These are phyloP conservation scores for Sporothrix brunneoviolacea DNA, from an alignment of 2,329 filamentous ascomycete species.

Conservation along the genomic window DNA sequence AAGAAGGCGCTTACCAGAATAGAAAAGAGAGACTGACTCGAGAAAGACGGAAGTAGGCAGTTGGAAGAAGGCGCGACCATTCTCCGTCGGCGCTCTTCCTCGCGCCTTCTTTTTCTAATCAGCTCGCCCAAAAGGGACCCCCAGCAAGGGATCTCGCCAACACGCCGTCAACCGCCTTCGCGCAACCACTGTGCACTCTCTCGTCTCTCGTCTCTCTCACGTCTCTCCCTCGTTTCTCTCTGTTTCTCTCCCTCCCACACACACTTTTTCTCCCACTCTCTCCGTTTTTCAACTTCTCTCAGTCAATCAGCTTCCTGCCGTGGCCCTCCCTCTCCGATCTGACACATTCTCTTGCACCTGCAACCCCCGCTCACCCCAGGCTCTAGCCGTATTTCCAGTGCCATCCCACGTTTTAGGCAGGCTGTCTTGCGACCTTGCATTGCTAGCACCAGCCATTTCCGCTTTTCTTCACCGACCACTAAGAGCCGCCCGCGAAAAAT, in stretches of 20 bases:
- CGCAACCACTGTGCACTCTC: too few relatives aligned
- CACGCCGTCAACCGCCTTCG: too few relatives aligned
- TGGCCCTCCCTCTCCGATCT: neutral
- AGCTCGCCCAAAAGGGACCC: neutral
- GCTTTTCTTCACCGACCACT: slow-evolving; percentile 13
- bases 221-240: neutral
- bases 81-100: too few relatives aligned
- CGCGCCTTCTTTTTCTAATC: too few relatives aligned
- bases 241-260: neutral
- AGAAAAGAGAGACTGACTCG: neutral
- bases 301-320: neutral
- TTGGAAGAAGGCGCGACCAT: slow-evolving; percentile 7
- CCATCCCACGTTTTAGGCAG: slow-evolving; percentile 6
- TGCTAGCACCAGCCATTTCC: slow-evolving; percentile 7
- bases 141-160: neutral
- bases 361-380: neutral
- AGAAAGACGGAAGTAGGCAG: neutral
- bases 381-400: neutral
- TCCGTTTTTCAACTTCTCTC: neutral
- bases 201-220: neutral
- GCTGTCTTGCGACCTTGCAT: slow-evolving; percentile 7
- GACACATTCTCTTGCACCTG: neutral
- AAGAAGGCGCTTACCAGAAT: slow-evolving; percentile 1
- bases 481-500: neutral
- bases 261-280: neutral